Conservation (phyloP, 148 eudicot species). For the Talinum fruticosum region DNA sequence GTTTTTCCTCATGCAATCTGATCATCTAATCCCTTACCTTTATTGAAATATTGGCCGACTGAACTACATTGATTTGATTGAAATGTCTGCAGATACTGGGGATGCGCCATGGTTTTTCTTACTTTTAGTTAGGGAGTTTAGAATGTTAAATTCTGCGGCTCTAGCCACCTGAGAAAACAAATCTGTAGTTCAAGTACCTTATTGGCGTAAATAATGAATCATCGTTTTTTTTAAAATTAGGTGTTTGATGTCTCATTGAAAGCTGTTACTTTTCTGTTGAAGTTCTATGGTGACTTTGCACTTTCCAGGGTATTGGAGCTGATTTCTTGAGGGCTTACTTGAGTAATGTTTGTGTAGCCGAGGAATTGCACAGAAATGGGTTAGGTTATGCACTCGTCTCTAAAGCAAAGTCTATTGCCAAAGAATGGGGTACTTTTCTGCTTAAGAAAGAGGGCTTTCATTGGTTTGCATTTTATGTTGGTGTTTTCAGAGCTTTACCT, state of each 20-base stretch:
- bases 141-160: neutral
- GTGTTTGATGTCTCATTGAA: neutral
- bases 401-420: slow-evolving; percentile 64
- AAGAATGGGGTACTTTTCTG: slow-evolving; percentile 71
- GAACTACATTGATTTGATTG: neutral
- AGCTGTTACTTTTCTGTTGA: neutral
- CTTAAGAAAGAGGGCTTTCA: neutral
- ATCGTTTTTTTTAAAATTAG: neutral
- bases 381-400: slow-evolving; percentile 58
- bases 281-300: neutral
- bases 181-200: neutral
- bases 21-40: neutral
- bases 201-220: neutral
- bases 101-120: neutral
- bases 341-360: slow-evolving; percentile 90
- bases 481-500: neutral
- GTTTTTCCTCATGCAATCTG: neutral
- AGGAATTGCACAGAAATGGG: slow-evolving; percentile 79
- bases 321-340: slow-evolving; percentile 90
- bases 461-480: neutral
- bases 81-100: neutral
- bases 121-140: neutral
- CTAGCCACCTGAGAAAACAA: neutral
- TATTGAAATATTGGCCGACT: neutral
- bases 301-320: slow-evolving; percentile 72